Base-by-base conservation (phyloP, 1,284 basidiomycete species). In the Hypsizygus ulmarius region DNA sequence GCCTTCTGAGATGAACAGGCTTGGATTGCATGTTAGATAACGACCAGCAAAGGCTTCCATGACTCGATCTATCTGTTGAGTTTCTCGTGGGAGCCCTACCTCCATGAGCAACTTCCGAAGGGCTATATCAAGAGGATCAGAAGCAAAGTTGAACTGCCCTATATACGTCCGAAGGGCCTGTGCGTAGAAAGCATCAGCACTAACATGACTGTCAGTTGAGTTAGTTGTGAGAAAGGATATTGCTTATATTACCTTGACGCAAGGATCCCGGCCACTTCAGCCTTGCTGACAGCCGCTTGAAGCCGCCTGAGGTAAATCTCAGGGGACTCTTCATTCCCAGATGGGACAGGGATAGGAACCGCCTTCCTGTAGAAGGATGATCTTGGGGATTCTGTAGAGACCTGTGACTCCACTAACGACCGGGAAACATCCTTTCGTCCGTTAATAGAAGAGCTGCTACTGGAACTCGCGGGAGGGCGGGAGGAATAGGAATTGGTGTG, bases 11-110 rank as follows among this genome's bases (percentile, higher is more conserved):
- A 73, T 73, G 63, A 96, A 97, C 32, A 97, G 68, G 43, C 77
- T 81, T 44, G 87, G 84, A 65, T 99, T 97, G 68, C 93, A 95
- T 47, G 80, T 73, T 50, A 82, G 72, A 68, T 98, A 99, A 48
- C 90, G 80, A 44, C 75, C 76, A 5, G 96, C 90, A 67, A 99
- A 99, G 0, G 91, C 91, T 68, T 98, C 94, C 64, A 99, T 93
- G 43, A 98, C 91, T 43, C 96, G 81, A 67, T 99, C 97, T 52
- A 99, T 99, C 68, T 99, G 96, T 65, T 99, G 97, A 0, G 96
- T 98, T 73, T 99, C 96, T 52, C 86, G 80, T 3, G 96, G 96
- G 40, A 99, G 77, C 43, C 88, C 84, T 39, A 97, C 82, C 58
- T 93, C 84, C 89, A 98, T 93, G 30, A 99, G 77, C 47, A 99